A percentile compares a stretch with the other conserved stretches of the same genome.
These are phyloP conservation scores for Didymosphaeria variabile DNA, from an alignment of 2,329 filamentous ascomycete species.

Conservation along the genomic window DNA sequence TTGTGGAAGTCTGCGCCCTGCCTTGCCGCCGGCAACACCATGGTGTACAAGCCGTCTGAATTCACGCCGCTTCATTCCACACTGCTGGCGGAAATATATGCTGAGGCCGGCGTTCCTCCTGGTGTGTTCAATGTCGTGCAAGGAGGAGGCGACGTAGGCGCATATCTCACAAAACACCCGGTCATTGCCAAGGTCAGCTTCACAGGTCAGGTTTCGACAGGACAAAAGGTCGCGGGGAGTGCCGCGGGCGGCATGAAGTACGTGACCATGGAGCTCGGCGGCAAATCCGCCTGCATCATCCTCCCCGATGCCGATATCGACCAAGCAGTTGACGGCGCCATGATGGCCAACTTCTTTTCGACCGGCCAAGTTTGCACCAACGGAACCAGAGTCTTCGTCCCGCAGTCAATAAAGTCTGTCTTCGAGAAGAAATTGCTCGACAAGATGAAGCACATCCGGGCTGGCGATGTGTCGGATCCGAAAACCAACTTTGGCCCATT, in stretches of 20 bases:
- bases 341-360: constrained; percentile 95
- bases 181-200: constrained; percentile 86
- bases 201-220: constrained; percentile 85
- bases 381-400: constrained; percentile 87
- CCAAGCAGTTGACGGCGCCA: constrained; percentile 84
- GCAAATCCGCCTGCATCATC: constrained; percentile 83
- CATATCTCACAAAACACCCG: constrained; percentile 76
- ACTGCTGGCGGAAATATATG: constrained; percentile 77
- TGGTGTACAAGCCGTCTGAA: constrained; percentile 92
- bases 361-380: constrained; percentile 94
- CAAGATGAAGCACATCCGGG: constrained; percentile 74
- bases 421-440: constrained; percentile 76
- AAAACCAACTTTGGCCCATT: constrained; percentile 85
- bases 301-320: constrained; percentile 82
- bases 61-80: constrained; percentile 85
- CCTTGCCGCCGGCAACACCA: constrained; percentile 84
- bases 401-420: constrained; percentile 66
- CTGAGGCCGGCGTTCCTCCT: constrained; percentile 78
- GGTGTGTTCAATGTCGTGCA: constrained; percentile 91
- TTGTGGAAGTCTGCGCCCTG: constrained; percentile 90
- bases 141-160: constrained; percentile 79
- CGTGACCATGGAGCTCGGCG: constrained; percentile 90
- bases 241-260: constrained; percentile 86
- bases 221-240: constrained; percentile 79
- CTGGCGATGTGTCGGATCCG: constrained; percentile 76